Evolutionary conservation across 2,329 filamentous ascomycete species (phyloP).

Genomic region (Didymosphaeria variabile): DNA sequence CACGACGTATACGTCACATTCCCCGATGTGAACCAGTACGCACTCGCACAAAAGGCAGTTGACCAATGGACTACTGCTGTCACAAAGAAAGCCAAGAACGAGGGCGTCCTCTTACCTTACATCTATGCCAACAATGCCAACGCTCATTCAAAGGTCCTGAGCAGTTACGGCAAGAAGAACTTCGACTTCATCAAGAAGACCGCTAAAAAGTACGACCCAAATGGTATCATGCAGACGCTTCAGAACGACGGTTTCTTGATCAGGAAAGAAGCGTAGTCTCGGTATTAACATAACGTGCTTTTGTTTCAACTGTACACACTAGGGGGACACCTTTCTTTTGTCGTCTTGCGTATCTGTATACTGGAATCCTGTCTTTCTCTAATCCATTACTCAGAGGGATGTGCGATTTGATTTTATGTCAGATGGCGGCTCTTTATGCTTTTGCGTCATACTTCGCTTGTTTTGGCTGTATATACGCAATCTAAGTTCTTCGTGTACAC

Average conservation of each 20-base stretch:
- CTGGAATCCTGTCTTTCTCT: not conserved
- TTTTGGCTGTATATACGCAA: too few species aligned
- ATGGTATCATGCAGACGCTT: not conserved
- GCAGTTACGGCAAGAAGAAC: not conserved
- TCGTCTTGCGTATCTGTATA: not conserved
- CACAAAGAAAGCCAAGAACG: not conserved
- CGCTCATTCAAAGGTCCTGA: not conserved
- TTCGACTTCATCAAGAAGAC: conserved; percentile 1
- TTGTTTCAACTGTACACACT: not conserved
- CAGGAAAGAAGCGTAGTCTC: conserved; percentile 44
- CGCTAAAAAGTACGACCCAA: not conserved
- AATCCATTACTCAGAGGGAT: not conserved
- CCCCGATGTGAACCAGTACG: not conserved
- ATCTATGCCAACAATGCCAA: not conserved
- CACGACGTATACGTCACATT: not conserved
- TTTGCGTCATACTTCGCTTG: not conserved
- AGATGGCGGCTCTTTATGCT: not conserved
- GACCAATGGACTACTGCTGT: not conserved
- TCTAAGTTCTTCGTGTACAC: too few species aligned
- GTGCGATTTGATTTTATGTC: not conserved
- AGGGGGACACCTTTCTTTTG: not conserved
- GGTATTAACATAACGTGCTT: conserved; percentile 43
- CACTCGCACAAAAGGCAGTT: not conserved
- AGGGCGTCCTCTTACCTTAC: not conserved
- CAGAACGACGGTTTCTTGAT: not conserved